Base-by-base conservation (phyloP, 805 yeast genomes). In the Saccharomycopsis olivae region DNA sequence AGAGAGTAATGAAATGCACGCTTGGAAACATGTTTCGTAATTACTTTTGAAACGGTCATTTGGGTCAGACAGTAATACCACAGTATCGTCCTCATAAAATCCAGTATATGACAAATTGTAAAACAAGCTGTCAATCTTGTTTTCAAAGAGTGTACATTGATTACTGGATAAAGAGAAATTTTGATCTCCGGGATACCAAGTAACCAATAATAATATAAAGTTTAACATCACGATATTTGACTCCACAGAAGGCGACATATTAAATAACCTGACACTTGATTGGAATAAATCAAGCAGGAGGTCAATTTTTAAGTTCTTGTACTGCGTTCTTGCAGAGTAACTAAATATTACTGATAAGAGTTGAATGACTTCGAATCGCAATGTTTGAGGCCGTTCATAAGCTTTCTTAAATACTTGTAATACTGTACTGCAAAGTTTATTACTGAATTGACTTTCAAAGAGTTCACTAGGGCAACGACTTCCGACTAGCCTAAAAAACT, bases 61-160 rank as follows among this genome's bases (percentile, higher is more conserved):
- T 23, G 25, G 25, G 25, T 23, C 10, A 23, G 10, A 8, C 10
- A 23, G 25, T 23, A 23, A 23, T 8, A 23, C 6, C 6, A 23
- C 6, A 23, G 10, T 8, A 23, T 23, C 10, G 25, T 23, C 19
- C n/a, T 30, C 36, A 13, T 11, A n/a, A 29, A 36, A 40, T 9
- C 15, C 11, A 14, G 14, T 23, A n/a, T 23, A 3, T 8, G 27
- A 5, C 10, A 18, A 5, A 9, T 27, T 9, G 17, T 25, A 35
- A n/a, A 40, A n/a, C 40, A 36, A 31, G 28, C 21, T 35, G 14
- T 30, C 44, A 18, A 40, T 35, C 19, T 29, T 23, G 21, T 17
- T 35, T 24, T 40, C 31, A 9, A 40, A 18, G 6, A 29, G 17
- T 11, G 10, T 13, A 13, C 30, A 23, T 14, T 37, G 40, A n/a